Evolutionary conservation across 2,329 filamentous ascomycete species (phyloP), one percentile per base, ranked within the genome.

Genomic region (Thielaviopsis ethacetica): DNA sequence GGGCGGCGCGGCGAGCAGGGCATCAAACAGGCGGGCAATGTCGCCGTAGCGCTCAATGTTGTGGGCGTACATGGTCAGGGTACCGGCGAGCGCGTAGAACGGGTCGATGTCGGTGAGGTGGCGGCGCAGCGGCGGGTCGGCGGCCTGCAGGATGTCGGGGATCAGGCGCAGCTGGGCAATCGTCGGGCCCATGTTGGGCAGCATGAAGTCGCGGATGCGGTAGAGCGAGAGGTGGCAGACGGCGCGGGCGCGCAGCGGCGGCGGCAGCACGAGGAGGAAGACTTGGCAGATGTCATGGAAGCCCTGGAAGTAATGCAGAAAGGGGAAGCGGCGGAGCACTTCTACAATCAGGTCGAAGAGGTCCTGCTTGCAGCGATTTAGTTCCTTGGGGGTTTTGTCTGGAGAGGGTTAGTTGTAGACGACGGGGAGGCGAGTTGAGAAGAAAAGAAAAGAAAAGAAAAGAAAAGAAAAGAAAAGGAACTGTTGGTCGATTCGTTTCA

Each of bases 271-370:
- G 15, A 98, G 79, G 49, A 97, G 80, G 61, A 98, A 79, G 24
- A 98, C 93, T 72, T 98, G 94, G 65, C 88, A 93, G 67, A 98
- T 97, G 73, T 98, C 93, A 71, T 98, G 93, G 70, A 94, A 98
- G 68, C 93, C 93, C 73, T 98, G 93, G 71, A 98, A 98, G 73
- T 98, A 98, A 74, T 84, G 89, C 41, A 98, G 81, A 68, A 85
- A 84, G 17, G 91, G 89, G 66, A 94, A 79, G 38, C 80, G 80
- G 57, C 94, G 85, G 53, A 98, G 79, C 15, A 94, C 82, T 63
- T 86, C 79, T 56, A 81, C 81, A 66, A 98, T 97, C 56, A 98
- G 77, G 63, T 82, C 74, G 7, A 84, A 91, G 1, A 98, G 79
- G 66, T 93, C 83, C 58, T 76, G 69, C 68, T 93, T 96, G 67